These are phyloP conservation scores for Emmonsia crescens DNA, from an alignment of 2,329 filamentous ascomycete genomes.

Conservation along the genomic window DNA sequence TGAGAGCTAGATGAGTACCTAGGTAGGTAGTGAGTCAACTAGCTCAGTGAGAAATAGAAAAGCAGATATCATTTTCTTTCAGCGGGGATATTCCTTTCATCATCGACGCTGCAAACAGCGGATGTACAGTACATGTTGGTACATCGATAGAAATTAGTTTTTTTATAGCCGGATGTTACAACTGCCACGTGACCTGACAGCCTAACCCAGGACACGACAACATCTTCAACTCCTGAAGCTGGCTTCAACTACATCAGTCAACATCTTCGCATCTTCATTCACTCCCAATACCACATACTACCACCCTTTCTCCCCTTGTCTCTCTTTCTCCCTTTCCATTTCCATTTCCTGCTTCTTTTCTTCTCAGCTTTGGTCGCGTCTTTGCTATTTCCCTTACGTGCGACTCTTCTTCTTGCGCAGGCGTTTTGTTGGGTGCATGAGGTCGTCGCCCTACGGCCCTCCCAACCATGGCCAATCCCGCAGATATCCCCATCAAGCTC, in stretches of 20 bases:
- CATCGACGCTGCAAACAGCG: not conserved
- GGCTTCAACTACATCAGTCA: not conserved
- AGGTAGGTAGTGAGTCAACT: not conserved
- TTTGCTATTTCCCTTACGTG: constrained; percentile 8
- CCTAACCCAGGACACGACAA: constrained; percentile 1
- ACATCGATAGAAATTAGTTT: too few species aligned
- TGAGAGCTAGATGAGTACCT: not conserved
- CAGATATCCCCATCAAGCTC: constrained; percentile 70
- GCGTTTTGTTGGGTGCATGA: constrained; percentile 32
- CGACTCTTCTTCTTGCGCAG: constrained; percentile 22
- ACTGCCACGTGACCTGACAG: not conserved
- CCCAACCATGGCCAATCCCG: constrained; percentile 44
- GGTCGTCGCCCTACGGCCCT: constrained; percentile 30
- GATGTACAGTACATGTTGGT: too few species aligned
- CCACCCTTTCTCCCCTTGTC: not conserved
- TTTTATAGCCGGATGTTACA: too few species aligned
- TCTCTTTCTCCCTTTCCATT: not conserved
- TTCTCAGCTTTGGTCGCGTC: not conserved
- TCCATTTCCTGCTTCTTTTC: constrained; percentile 2
- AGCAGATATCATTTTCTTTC: not conserved
- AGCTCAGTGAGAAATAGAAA: not conserved
- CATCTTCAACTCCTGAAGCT: not conserved
- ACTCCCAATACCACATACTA: not conserved
- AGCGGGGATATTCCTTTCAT: not conserved
- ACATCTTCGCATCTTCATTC: not conserved